phyloP scores from a whole-genome alignment of 2,329 filamentous ascomycete genomes.

The Calonectria pseudoturangicola region DNA sequence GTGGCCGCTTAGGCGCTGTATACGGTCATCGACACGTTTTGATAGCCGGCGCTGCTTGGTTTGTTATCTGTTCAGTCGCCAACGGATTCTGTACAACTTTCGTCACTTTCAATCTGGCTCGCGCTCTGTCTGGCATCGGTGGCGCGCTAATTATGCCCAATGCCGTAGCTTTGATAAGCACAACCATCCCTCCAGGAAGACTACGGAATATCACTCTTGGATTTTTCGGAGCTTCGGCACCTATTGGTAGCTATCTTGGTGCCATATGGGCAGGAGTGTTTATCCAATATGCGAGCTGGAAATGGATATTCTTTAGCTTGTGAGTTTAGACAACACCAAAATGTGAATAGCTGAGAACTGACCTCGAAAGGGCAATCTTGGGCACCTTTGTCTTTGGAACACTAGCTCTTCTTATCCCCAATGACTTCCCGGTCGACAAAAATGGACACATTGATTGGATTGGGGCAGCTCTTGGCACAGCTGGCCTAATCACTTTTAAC shows the following conservation, averaged over 20 bases:
- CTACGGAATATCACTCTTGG: constrained; percentile 66
- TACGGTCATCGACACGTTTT: not conserved
- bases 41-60: not conserved
- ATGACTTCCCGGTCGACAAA: constrained; percentile 46
- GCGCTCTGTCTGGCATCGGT: constrained; percentile 67
- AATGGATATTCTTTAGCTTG: constrained; percentile 65
- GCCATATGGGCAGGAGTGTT: constrained; percentile 64
- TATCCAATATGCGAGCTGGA: constrained; percentile 54
- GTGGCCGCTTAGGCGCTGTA: not conserved
- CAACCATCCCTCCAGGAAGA: constrained; percentile 66
- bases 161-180: constrained; percentile 68
- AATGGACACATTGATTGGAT: constrained; percentile 56
- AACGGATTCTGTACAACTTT: constrained; percentile 65
- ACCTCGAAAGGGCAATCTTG: not conserved
- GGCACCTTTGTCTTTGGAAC: not conserved
- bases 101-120: constrained; percentile 62
- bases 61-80: constrained; percentile 62
- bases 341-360: not conserved
- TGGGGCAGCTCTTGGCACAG: constrained; percentile 63
- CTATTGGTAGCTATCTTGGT: constrained; percentile 66
- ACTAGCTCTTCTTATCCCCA: constrained; percentile 37
- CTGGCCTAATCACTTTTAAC: constrained; percentile 66
- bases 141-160: constrained; percentile 70
- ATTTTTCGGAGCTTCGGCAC: constrained; percentile 68
- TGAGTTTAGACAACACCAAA: constrained; percentile 42